Evolutionary conservation across 257 asterid species (phyloP).

Genomic region (Cruciata laevipes): DNA sequence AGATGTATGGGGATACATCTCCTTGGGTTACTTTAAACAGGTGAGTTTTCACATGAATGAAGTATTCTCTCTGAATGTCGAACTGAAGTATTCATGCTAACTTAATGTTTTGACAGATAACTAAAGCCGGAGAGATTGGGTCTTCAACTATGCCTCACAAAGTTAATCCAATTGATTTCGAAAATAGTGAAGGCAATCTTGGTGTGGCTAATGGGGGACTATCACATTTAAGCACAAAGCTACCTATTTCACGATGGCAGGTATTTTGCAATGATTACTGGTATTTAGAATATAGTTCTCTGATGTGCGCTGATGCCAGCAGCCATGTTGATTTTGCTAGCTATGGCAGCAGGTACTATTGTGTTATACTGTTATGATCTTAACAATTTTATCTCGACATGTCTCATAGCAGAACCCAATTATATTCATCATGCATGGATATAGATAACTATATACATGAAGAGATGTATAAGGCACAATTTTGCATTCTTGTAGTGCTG

Average conservation of each 20-base stretch:
- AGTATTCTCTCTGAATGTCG: not conserved
- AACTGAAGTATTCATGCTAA: not conserved
- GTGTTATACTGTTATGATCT: not conserved
- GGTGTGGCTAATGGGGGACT: slow-evolving; percentile 67
- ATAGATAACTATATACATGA: not conserved
- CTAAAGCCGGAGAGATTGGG: slow-evolving; percentile 87
- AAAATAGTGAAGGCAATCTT: slow-evolving; percentile 82
- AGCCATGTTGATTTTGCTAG: not conserved
- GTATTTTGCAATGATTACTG: slow-evolving; percentile 26
- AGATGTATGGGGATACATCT: slow-evolving; percentile 84
- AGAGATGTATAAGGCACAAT: not conserved
- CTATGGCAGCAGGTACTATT: no score
- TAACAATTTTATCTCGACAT: not conserved
- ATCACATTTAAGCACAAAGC: slow-evolving; percentile 60
- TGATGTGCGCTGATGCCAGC: not conserved
- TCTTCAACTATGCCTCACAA: slow-evolving; percentile 96
- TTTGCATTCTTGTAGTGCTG: not conserved
- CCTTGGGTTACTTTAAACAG: slow-evolving; percentile 81
- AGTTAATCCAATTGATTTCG: slow-evolving; percentile 90
- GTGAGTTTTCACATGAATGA: slow-evolving; percentile 20
- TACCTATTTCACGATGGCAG: slow-evolving; percentile 93
- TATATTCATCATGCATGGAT: not conserved
- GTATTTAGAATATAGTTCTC: not conserved
- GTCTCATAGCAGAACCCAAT: not conserved
- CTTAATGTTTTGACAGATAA: slow-evolving; percentile 41